Conservation (phyloP, 208 protist species). For the Phytomonas sp. region DNA sequence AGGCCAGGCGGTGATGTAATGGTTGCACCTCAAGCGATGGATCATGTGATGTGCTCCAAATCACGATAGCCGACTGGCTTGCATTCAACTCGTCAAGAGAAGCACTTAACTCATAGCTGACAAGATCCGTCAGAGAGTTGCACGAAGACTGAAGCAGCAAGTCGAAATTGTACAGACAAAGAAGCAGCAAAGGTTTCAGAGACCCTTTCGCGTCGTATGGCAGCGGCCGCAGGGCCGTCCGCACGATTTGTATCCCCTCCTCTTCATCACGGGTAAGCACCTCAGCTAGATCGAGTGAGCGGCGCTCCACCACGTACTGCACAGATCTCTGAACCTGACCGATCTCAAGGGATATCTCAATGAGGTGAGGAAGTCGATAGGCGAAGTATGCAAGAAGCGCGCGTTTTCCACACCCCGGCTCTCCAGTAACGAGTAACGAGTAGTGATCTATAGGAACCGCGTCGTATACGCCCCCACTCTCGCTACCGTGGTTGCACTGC, state of each 20-base stretch:
- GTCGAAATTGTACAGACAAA: conserved; percentile 37
- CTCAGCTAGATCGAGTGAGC: conserved; percentile 26
- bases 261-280: conserved; percentile 35
- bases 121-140: conserved; percentile 25
- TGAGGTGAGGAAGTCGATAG: not conserved
- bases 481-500: not conserved
- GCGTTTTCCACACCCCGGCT: not conserved
- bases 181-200: conserved; percentile 19
- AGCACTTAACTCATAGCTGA: conserved; percentile 36
- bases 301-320: conserved; percentile 26
- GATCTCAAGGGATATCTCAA: not conserved
- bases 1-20: not conserved
- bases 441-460: not conserved
- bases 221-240: conserved; percentile 20
- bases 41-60: conserved; percentile 11
- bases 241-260: conserved; percentile 36
- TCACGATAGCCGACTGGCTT: not conserved
- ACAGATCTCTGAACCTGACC: not conserved
- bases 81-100: conserved; percentile 30
- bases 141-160: conserved; percentile 21
- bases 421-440: not conserved
- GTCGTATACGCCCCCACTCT: not conserved
- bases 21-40: not conserved
- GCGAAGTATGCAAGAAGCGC: not conserved
- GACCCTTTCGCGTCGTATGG: conserved; percentile 1